Evolutionary conservation across 2,329 filamentous ascomycete genomes (phyloP).

Genomic region (Hypoxylon sp.): DNA sequence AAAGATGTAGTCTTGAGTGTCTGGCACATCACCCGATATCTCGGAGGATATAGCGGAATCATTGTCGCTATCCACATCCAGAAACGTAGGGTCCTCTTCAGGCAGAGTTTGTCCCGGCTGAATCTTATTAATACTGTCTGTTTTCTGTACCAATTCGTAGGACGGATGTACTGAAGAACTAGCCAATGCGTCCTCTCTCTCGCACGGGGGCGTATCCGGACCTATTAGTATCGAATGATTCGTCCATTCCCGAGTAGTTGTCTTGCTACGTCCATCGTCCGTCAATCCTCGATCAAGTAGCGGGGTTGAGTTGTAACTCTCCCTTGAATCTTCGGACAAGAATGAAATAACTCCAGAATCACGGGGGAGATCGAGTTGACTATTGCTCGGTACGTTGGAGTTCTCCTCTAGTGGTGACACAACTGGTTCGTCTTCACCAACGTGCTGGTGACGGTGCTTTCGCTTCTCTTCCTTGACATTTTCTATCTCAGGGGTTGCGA

Average conservation of each 20-base stretch:
- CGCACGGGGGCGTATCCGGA: conserved; percentile 54
- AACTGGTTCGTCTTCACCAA: conserved; percentile 58
- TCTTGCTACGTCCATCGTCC: conserved; percentile 62
- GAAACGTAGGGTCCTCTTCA: conserved; percentile 47
- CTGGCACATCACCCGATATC: conserved; percentile 65
- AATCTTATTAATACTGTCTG: conserved; percentile 64
- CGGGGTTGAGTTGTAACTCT: conserved; percentile 82
- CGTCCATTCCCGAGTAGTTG: conserved; percentile 63
- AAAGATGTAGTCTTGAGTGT: conserved; percentile 52
- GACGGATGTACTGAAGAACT: conserved; percentile 57
- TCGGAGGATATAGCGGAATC: conserved; percentile 74
- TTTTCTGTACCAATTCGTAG: conserved; percentile 67
- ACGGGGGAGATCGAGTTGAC: conserved; percentile 44
- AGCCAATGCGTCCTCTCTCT: conserved; percentile 50
- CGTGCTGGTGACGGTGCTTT: conserved; percentile 61
- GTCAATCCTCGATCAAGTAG: conserved; percentile 76
- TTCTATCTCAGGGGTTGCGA: conserved; percentile 45
- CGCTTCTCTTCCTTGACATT: conserved; percentile 56
- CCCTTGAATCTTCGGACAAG: conserved; percentile 72
- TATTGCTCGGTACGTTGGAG: conserved; percentile 41
- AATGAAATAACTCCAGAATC: conserved; percentile 61
- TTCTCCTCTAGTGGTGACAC: conserved; percentile 46
- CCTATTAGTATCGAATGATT: conserved; percentile 67
- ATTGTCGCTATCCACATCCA: conserved; percentile 58
- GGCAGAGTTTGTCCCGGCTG: conserved; percentile 51